Base-by-base conservation (phyloP, 805 yeast genomes). In the Starmera quercuum region DNA sequence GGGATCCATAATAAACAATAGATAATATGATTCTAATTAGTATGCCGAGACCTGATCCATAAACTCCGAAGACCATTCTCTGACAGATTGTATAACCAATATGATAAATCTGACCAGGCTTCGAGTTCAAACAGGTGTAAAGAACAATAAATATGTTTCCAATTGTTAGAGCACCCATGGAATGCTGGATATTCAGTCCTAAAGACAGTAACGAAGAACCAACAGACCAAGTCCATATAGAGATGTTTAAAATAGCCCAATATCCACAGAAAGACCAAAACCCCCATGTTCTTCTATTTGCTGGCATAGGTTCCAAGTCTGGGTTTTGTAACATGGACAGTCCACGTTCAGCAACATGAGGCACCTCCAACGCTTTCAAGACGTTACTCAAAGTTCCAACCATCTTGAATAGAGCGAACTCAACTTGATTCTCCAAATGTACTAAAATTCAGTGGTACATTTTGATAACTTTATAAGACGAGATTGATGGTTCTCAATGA, bases 1-100 rank as follows among this genome's bases (percentile, higher is more conserved):
- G 68, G 12, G 63, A 56, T 5, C 65, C 71, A 40, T 54, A 64
- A 51, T 61, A 64, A 15, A 68, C 64, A 26, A 65, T 53, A 9
- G 64, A 56, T 32, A 68, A 45, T 20, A 64, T 42, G 10, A 62
- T 58, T 44, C 73, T 51, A 23, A 64, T 58, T 15, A 56, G 28
- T 16, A 68, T 58, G 14, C 67, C 69, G 9, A 66, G 30, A 7
- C 47, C 48, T 2, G 66, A 59, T 5, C 71, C 71, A 36, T 56
- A 49, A 4, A 63, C 49, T 20, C 73, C 73, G 46, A 61, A 61
- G 8, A 58, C 49, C 37, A 58, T 42, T 33, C 68, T 42, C 30
- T 58, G 65, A 22, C 55, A 54, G 5, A 61, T 44, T 2, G 66
- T 57, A 34, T 51, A 60, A 7, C 66, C 67, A 31, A 60, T 50